These are phyloP conservation scores for Leccinum solheimii DNA, from an alignment of 1,284 basidiomycete species.

Conservation along the genomic window DNA sequence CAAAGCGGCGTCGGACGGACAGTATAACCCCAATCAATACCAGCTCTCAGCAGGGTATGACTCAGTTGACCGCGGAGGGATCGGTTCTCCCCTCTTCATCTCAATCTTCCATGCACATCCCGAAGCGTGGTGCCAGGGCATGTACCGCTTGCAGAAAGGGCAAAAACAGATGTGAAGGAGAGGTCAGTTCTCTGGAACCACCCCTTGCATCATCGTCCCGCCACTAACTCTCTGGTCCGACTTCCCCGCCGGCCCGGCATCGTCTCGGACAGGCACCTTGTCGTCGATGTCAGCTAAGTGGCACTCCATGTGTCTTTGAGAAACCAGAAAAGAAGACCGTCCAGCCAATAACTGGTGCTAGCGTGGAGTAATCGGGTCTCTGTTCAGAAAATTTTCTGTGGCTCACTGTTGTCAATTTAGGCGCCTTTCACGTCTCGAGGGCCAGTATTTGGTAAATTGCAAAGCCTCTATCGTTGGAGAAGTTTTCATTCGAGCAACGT, in stretches of 20 bases:
- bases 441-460: conserved; percentile 69
- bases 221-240: conserved; percentile 54
- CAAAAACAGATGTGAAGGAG: conserved; percentile 92
- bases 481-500: conserved; percentile 48
- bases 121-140: conserved; percentile 77
- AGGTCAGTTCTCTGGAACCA: conserved; percentile 48
- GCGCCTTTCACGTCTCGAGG: conserved; percentile 77
- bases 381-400: conserved; percentile 9
- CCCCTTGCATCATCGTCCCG: conserved; percentile 30
- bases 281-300: conserved; percentile 84
- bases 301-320: conserved; percentile 86
- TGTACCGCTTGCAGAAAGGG: conserved; percentile 85
- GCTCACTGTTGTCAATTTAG: conserved; percentile 41
- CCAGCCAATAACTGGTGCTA: conserved; percentile 58
- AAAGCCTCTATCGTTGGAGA: conserved; percentile 33
- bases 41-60: conserved; percentile 24
- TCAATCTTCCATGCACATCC: conserved; percentile 53
- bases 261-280: conserved; percentile 70
- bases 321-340: conserved; percentile 85
- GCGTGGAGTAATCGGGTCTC: conserved; percentile 58
- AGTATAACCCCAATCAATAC: conserved; percentile 22
- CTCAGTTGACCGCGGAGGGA: conserved; percentile 26
- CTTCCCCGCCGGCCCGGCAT: conserved; percentile 61
- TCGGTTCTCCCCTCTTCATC: conserved; percentile 16
- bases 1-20: conserved; percentile 38